phyloP scores from a whole-genome alignment of 176 grass and related monocot genomes.

The Zea luxurians region DNA sequence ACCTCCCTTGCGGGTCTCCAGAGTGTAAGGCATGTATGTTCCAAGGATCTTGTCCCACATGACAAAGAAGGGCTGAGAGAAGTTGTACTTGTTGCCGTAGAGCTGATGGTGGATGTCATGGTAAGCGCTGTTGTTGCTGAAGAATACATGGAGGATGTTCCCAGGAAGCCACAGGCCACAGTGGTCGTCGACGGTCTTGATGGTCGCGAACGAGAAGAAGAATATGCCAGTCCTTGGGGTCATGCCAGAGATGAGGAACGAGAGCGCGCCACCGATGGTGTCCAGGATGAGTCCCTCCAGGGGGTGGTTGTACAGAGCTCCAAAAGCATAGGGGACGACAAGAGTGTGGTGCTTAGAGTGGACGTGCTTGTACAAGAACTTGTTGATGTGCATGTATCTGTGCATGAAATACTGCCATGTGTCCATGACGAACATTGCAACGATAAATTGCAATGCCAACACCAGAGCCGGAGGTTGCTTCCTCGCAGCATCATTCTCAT shows the following conservation, averaged over 20 bases:
- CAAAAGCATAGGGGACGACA: constrained; percentile 60
- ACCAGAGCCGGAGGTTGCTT: constrained; percentile 50
- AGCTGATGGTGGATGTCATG: constrained; percentile 78
- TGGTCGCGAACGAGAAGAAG: constrained; percentile 71
- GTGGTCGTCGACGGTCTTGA: constrained; percentile 72
- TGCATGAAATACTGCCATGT: constrained; percentile 71
- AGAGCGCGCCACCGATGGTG: constrained; percentile 57
- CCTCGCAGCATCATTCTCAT: constrained; percentile 47
- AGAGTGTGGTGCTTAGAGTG: constrained; percentile 78
- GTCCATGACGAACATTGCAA: constrained; percentile 47
- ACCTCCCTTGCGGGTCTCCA: constrained; percentile 64
- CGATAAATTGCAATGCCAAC: constrained; percentile 50
- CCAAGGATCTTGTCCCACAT: constrained; percentile 72
- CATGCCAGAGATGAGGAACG: constrained; percentile 54
- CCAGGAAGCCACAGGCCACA: constrained; percentile 64
- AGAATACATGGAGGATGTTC: constrained; percentile 57
- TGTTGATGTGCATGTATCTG: constrained; percentile 86
- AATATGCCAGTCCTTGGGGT: constrained; percentile 58
- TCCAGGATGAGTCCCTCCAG: constrained; percentile 68
- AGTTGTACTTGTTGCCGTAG: constrained; percentile 74
- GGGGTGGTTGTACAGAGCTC: constrained; percentile 70
- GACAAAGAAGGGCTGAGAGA: constrained; percentile 71
- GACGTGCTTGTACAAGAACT: constrained; percentile 75
- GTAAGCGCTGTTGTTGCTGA: constrained; percentile 73
- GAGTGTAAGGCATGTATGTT: constrained; percentile 65